Evolutionary conservation across 2,329 filamentous ascomycete genomes (phyloP).

Genomic region (Calonectria multiphialidica): DNA sequence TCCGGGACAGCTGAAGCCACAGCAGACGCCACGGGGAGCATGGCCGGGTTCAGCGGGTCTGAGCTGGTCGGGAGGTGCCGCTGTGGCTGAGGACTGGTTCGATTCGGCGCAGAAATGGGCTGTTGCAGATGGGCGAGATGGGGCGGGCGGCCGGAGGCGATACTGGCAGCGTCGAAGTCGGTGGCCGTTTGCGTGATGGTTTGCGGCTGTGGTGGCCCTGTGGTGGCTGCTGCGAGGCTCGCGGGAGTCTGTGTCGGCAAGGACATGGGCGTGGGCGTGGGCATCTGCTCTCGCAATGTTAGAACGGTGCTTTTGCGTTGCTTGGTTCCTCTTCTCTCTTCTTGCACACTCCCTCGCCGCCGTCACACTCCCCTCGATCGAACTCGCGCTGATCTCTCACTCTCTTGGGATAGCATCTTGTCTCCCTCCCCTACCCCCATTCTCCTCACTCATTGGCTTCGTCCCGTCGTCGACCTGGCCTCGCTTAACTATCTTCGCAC

Average conservation of each 20-base stretch:
- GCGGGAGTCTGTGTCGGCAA: constrained; percentile 6
- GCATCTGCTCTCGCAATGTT: constrained; percentile 21
- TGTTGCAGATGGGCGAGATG: constrained; percentile 40
- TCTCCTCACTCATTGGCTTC: background rate
- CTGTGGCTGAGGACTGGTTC: constrained; percentile 41
- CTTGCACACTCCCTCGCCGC: background rate
- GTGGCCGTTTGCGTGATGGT: background rate
- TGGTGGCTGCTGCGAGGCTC: background rate
- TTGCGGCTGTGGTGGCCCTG: constrained; percentile 14
- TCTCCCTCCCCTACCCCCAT: background rate
- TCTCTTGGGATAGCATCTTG: background rate
- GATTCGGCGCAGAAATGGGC: constrained; percentile 45
- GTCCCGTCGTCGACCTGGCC: background rate
- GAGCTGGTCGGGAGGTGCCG: constrained; percentile 40
- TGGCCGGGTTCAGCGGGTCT: constrained; percentile 18
- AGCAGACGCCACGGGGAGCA: background rate
- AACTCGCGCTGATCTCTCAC: background rate
- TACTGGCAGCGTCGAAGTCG: background rate
- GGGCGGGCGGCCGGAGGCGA: constrained; percentile 13
- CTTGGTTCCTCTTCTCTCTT: background rate
- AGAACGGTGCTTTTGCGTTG: background rate
- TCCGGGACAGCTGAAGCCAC: background rate
- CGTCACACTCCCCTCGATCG: constrained; percentile 2
- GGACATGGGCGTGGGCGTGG: constrained; percentile 18
- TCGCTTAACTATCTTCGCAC: constrained; percentile 8